Evolutionary conservation across 2,329 filamentous ascomycete genomes (phyloP).

Genomic region (Aureobasidium subglaciale): DNA sequence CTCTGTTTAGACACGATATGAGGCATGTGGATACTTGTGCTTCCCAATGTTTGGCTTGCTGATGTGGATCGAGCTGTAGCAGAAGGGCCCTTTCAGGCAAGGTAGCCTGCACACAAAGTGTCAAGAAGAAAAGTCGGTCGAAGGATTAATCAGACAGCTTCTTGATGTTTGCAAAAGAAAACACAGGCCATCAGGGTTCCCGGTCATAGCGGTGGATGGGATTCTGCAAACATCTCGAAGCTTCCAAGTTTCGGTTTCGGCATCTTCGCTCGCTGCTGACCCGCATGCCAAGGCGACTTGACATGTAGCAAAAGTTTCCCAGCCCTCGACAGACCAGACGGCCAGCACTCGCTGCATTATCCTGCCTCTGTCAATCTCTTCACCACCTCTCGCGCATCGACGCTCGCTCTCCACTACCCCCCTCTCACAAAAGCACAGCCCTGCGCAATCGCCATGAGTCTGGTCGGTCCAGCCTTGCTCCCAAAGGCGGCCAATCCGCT

Average conservation of each 20-base stretch:
- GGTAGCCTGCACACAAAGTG: too few species aligned
- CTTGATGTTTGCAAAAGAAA: constrained; percentile 13
- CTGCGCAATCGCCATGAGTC: constrained; percentile 26
- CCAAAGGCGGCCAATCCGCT: constrained; percentile 28
- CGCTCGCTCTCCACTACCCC: neutral
- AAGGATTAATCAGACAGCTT: too few species aligned
- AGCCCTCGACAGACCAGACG: neutral
- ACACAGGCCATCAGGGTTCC: constrained; percentile 10
- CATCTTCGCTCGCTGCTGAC: neutral
- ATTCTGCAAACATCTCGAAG: constrained; percentile 9
- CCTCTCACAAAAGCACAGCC: neutral
- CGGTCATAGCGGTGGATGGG: constrained; percentile 1
- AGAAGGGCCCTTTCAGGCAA: too few species aligned
- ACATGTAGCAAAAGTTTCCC: constrained; percentile 11
- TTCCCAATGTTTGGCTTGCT: neutral
- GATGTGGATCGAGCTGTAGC: too few species aligned
- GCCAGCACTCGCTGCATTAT: neutral
- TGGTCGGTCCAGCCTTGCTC: constrained; percentile 29
- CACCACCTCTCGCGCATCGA: neutral
- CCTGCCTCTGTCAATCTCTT: neutral
- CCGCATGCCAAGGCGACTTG: neutral
- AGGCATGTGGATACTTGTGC: neutral
- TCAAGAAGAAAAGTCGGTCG: too few species aligned
- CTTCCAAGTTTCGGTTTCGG: neutral
- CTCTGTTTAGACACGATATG: neutral